Conservation (phyloP, 2,329 filamentous ascomycete genomes). For the Biscogniauxia marginata region DNA sequence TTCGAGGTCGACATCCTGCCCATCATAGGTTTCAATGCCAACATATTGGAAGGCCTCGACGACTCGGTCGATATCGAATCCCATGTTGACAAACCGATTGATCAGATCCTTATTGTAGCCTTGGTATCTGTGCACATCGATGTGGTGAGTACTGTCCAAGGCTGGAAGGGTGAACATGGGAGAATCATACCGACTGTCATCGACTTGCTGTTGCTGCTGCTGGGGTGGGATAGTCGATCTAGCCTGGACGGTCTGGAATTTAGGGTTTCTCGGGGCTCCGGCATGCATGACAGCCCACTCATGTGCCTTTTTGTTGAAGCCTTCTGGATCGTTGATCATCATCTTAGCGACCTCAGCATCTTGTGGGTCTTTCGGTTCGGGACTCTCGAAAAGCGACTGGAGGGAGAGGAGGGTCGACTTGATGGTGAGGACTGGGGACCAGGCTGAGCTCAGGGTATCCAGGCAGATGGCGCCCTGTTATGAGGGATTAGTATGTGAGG, state of each 20-base stretch:
- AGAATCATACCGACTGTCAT: slow-evolving; percentile 44
- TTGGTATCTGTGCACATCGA: slow-evolving; percentile 59
- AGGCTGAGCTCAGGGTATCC: slow-evolving; percentile 83
- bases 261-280: slow-evolving; percentile 59
- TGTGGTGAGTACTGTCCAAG: slow-evolving; percentile 8
- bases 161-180: neutral
- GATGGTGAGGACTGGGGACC: slow-evolving; percentile 95
- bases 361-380: slow-evolving; percentile 94
- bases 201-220: slow-evolving; percentile 40
- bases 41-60: slow-evolving; percentile 80
- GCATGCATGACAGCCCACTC: slow-evolving; percentile 89
- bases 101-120: slow-evolving; percentile 86
- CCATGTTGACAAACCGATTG: slow-evolving; percentile 84
- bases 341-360: slow-evolving; percentile 93
- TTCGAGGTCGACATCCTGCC: slow-evolving; percentile 81
- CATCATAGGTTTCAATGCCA: slow-evolving; percentile 75
- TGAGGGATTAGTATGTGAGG: neutral
- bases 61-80: slow-evolving; percentile 83
- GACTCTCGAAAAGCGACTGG: slow-evolving; percentile 87
- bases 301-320: slow-evolving; percentile 78
- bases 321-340: slow-evolving; percentile 75
- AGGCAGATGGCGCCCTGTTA: slow-evolving; percentile 89
- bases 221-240: slow-evolving; percentile 43
- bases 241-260: slow-evolving; percentile 24
- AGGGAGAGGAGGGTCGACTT: slow-evolving; percentile 92